phyloP scores from a whole-genome alignment of 2,329 filamentous ascomycete genomes.

The Pyrenochaeta sp. region DNA sequence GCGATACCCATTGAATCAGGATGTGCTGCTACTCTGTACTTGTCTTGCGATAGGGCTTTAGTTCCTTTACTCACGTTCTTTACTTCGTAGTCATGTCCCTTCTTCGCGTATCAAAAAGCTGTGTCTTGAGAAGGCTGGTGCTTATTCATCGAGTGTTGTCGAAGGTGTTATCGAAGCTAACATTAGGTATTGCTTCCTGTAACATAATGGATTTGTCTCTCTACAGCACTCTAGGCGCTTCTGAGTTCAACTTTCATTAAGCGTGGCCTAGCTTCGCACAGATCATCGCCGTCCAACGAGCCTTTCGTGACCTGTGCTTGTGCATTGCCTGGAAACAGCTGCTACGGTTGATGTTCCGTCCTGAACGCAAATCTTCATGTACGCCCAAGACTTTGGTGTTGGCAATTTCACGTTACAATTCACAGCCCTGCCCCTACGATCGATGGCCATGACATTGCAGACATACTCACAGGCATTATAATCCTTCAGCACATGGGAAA shows the following conservation, averaged over 20 bases:
- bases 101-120: slow-evolving; percentile 21
- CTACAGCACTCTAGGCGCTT: no score
- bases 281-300: not conserved
- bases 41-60: slow-evolving; percentile 30
- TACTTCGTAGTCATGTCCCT: slow-evolving; percentile 18
- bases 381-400: not conserved
- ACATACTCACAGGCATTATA: not conserved
- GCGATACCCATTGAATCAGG: slow-evolving; percentile 52
- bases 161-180: not conserved
- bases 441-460: not conserved
- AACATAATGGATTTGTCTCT: no score
- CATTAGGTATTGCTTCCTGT: no score
- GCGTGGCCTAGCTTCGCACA: no score
- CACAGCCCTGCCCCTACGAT: not conserved
- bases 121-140: not conserved
- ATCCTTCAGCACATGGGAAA: slow-evolving; percentile 7
- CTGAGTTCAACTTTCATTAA: no score
- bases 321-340: not conserved
- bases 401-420: slow-evolving; percentile 6
- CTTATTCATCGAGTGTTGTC: not conserved
- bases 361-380: not conserved
- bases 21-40: slow-evolving; percentile 43
- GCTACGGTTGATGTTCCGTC: not conserved
- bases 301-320: not conserved
- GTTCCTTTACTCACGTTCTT: slow-evolving; percentile 31